phyloP scores from a whole-genome alignment of 2,329 filamentous ascomycete species.

The Alternaria incomplexa region DNA sequence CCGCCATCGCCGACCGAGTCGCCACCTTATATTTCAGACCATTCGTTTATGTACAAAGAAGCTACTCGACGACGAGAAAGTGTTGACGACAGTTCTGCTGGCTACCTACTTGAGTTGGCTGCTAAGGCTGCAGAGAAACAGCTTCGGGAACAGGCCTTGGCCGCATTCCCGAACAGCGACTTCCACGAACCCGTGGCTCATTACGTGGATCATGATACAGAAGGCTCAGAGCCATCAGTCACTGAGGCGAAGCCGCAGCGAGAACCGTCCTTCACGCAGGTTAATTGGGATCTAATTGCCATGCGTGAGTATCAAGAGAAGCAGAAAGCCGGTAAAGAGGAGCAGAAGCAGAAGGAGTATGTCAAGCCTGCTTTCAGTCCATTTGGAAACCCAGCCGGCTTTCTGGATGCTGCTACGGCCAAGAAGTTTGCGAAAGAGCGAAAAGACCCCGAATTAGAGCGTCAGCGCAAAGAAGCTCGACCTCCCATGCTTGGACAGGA shows the following conservation, averaged over 20 bases:
- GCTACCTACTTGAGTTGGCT: slow-evolving; percentile 79
- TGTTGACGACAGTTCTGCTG: slow-evolving; percentile 76
- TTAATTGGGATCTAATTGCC: slow-evolving; percentile 77
- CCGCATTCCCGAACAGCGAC: slow-evolving; percentile 75
- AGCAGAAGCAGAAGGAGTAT: slow-evolving; percentile 24
- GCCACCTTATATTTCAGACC: slow-evolving; percentile 56
- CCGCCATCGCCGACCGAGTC: slow-evolving; percentile 55
- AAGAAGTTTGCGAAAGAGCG: slow-evolving; percentile 38
- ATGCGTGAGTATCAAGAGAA: slow-evolving; percentile 80
- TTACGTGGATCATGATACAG: slow-evolving; percentile 68
- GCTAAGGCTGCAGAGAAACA: slow-evolving; percentile 81
- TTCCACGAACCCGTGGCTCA: slow-evolving; percentile 74
- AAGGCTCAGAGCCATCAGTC: slow-evolving; percentile 42
- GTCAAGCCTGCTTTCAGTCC: slow-evolving; percentile 30
- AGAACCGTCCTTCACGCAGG: slow-evolving; percentile 69
- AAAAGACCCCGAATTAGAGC: slow-evolving; percentile 54
- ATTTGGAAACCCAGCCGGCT: slow-evolving; percentile 50
- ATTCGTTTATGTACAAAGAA: slow-evolving; percentile 58
- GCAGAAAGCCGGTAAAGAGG: slow-evolving; percentile 48
- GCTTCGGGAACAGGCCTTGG: slow-evolving; percentile 76
- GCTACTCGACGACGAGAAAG: slow-evolving; percentile 65
- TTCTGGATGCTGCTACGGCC: slow-evolving; percentile 29
- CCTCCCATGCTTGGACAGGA: slow-evolving; percentile 90
- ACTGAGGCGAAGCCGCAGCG: slow-evolving; percentile 48
- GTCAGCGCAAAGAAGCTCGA: slow-evolving; percentile 64